A percentile compares a stretch with the other conserved stretches of the same genome.
These are phyloP conservation scores for Colletotrichum sp. DNA, from an alignment of 2,329 filamentous ascomycete genomes.

Conservation along the genomic window DNA sequence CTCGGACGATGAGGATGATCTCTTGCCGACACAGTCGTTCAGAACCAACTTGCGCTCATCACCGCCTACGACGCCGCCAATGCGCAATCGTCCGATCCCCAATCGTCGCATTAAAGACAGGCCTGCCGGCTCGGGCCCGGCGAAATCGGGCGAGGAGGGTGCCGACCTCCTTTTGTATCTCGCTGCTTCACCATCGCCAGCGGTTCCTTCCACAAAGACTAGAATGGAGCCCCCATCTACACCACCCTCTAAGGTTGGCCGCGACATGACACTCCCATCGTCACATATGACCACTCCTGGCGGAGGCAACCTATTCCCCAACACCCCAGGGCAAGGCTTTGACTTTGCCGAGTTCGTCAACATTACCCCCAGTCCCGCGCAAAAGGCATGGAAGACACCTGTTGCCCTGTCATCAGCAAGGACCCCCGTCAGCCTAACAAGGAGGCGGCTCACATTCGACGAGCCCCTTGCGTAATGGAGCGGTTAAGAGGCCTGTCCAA, in stretches of 20 bases:
- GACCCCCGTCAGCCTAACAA: slow-evolving; percentile 70
- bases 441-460: slow-evolving; percentile 84
- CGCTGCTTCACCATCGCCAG: slow-evolving; percentile 89
- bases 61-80: slow-evolving; percentile 83
- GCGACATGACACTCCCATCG: slow-evolving; percentile 72
- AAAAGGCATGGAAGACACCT: slow-evolving; percentile 87
- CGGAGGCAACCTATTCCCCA: slow-evolving; percentile 71
- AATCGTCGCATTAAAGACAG: slow-evolving; percentile 55
- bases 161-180: slow-evolving; percentile 83
- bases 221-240: slow-evolving; percentile 75
- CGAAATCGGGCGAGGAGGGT: slow-evolving; percentile 77
- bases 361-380: slow-evolving; percentile 93
- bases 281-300: slow-evolving; percentile 91
- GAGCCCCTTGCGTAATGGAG: slow-evolving; percentile 58
- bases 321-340: slow-evolving; percentile 82
- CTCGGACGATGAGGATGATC: slow-evolving; percentile 83
- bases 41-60: slow-evolving; percentile 74
- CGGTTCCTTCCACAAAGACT: slow-evolving; percentile 58
- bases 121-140: slow-evolving; percentile 44
- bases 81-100: slow-evolving; percentile 57
- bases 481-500: neutral
- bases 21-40: slow-evolving; percentile 80
- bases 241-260: slow-evolving; percentile 70
- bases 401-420: slow-evolving; percentile 54
- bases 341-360: slow-evolving; percentile 98